Evolutionary conservation across 2,329 filamentous ascomycete genomes (phyloP).

Genomic region (Sclerotiophoma versabilis): DNA sequence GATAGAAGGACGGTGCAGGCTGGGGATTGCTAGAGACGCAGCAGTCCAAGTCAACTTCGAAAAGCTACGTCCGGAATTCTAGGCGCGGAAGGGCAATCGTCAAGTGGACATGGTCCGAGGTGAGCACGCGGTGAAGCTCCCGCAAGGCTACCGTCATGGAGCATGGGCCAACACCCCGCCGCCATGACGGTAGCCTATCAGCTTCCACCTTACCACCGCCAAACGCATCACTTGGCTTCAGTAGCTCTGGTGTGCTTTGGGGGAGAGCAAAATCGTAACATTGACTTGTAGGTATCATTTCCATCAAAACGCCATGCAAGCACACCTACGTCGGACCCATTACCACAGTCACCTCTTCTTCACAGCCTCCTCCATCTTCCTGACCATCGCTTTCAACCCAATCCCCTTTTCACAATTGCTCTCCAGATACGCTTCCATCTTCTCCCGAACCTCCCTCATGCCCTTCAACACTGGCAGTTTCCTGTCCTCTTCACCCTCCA

Average conservation of each 20-base stretch:
- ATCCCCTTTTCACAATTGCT: conserved; percentile 80
- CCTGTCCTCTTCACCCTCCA: conserved; percentile 69
- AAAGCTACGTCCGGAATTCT: neutral
- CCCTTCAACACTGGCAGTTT: conserved; percentile 76
- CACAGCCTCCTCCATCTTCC: conserved; percentile 72
- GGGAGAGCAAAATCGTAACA: neutral
- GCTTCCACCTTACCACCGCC: neutral
- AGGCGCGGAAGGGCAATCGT: conserved; percentile 15
- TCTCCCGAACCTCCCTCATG: conserved; percentile 72
- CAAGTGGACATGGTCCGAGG: conserved; percentile 17
- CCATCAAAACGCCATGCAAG: conserved; percentile 23
- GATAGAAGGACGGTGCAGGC: neutral
- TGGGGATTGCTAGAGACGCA: neutral
- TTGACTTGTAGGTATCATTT: conserved; percentile 13
- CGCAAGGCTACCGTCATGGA: conserved; percentile 31
- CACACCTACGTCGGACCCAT: neutral
- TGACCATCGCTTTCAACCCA: conserved; percentile 63
- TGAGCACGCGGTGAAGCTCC: conserved; percentile 23
- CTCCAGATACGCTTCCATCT: conserved; percentile 86
- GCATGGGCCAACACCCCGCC: conserved; percentile 23
- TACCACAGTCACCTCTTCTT: conserved; percentile 49
- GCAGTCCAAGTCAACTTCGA: neutral
- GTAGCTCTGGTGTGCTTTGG: no score
- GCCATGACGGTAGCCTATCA: conserved; percentile 21
- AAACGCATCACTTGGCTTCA: no score